Base-by-base conservation (phyloP, 139 green algal species). In the Ulvella scutata region DNA sequence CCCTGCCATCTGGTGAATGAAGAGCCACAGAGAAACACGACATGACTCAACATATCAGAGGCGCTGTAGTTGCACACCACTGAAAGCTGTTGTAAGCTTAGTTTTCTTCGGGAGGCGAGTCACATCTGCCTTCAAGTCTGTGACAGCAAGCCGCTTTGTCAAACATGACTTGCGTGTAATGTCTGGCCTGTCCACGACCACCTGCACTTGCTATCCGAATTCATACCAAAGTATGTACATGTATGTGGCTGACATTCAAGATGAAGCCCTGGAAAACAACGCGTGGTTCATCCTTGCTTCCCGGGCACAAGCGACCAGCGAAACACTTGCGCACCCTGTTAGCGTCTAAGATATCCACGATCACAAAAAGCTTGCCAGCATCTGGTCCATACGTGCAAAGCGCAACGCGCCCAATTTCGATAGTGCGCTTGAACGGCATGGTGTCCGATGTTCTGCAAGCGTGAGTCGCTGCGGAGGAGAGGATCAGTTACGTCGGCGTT, bases 371-470 rank as follows among this genome's bases (percentile, higher is more conserved):
- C 82, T 92, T 90, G 80, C 91, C 91, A 77, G 88, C 91, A 28
- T 96, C 86, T 40, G 81, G 74, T 43, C 89, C 91, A 62, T 89
- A 94, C 86, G 95, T 97, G 51, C 97, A 77, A 61, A 99, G 79
- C 76, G 88, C 90, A 61, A 99, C 91, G 33, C 95, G 92, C 77
- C 95, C 95, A 76, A 99, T 91, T 84, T 98, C 93, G 29, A 98
- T 89, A 75, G 91, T 90, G 44, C 90, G 80, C 79, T 86, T 88
- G 87, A 96, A 96, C 60, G 91, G 90, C 91, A 97, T 97, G 20
- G 61, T 83, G 29, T 59, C 61, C n/a, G n/a, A n/a, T n/a, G n/a
- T n/a, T n/a, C n/a, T n/a, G n/a, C n/a, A n/a, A n/a, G n/a, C n/a
- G n/a, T n/a, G n/a, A n/a, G n/a, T n/a, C n/a, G n/a, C n/a, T n/a